Base-by-base conservation (phyloP, 2,329 filamentous ascomycete species). In the Talaromyces sp. region DNA sequence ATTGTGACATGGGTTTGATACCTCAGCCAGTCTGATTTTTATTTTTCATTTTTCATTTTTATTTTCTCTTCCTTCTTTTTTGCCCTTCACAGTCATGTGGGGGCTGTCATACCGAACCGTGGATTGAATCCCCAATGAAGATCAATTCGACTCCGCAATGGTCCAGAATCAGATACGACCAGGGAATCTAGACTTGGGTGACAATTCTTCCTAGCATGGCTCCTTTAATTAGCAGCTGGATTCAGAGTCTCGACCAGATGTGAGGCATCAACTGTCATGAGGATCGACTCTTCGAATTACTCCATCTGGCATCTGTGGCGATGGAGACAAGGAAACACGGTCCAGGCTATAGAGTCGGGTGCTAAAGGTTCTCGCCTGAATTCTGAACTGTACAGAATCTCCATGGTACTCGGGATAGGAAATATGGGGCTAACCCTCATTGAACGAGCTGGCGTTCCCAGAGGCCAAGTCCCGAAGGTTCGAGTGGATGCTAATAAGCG, bases 101-200 rank as follows among this genome's bases (percentile, higher is more conserved):
- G 33, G 51, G 61, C 57, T 22, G 58, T 55, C 48, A 52, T 20
- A 37, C 41, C 52, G 37, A 60, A 53, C 57, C 54, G 49, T 57
- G 57, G 54, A 41, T 54, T 47, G 35, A 32, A 49, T 33, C 33
- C 46, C 49, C 42, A 56, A 54, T 56, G 41, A 53, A 39, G 55
- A 58, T 54, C 52, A 57, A 47, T 5, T 32, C 16, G 55, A 54
- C 57, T 58, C 55, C 55, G 55, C 55, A 57, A 55, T 42, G 55
- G 57, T 55, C 57, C 49, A 51, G 54, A 57, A 49, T 44, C 55
- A 16, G 50, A 39, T 16, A 39, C 17, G 22, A 41, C 39, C 19
- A 5, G 24, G 9, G 24, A 27, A 46, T 48, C 56, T 54, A 56
- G 56, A 58, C 42, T 40, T 30, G n/a, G 9, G 24, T n/a, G 35